Percentiles rank a stretch among this genome's conserved stretches.
Evolutionary conservation across 192 early-diverging fungal species (phyloP).

Genomic region (Paraglomus brasilianum): DNA sequence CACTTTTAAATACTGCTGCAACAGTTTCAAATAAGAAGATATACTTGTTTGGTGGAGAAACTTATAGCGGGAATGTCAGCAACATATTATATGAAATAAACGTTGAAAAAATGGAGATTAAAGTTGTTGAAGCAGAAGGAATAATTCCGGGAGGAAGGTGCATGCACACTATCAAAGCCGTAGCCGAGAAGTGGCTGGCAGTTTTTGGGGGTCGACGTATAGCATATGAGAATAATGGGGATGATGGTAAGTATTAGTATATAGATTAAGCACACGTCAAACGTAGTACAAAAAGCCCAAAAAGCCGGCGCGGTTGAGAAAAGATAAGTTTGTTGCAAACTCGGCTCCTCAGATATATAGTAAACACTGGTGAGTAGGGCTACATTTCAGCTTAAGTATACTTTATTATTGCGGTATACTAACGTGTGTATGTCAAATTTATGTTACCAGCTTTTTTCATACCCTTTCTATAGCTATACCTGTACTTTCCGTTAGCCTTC

Average conservation of each 20-base stretch:
- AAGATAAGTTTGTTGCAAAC: no score
- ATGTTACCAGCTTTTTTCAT: no score
- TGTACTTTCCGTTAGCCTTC: neutral
- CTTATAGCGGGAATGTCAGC: neutral
- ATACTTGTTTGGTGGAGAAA: conserved; percentile 20
- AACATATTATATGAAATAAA: conserved; percentile 2
- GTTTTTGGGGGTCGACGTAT: conserved; percentile 17
- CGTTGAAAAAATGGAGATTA: neutral
- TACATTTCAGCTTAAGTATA: no score
- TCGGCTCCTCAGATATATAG: no score
- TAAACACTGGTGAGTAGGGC: no score
- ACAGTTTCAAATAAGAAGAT: neutral
- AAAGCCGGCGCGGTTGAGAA: no score
- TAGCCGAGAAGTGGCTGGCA: neutral
- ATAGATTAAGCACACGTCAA: no score
- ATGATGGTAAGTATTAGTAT: no score
- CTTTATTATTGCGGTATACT: no score
- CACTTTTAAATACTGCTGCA: neutral
- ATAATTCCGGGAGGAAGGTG: neutral
- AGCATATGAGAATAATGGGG: neutral
- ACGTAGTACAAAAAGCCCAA: no score
- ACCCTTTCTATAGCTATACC: neutral
- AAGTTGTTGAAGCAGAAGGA: neutral
- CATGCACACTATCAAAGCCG: neutral
- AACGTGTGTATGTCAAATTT: no score